Conservation (phyloP, 805 yeast genomes). For the Brettanomyces sp. region DNA sequence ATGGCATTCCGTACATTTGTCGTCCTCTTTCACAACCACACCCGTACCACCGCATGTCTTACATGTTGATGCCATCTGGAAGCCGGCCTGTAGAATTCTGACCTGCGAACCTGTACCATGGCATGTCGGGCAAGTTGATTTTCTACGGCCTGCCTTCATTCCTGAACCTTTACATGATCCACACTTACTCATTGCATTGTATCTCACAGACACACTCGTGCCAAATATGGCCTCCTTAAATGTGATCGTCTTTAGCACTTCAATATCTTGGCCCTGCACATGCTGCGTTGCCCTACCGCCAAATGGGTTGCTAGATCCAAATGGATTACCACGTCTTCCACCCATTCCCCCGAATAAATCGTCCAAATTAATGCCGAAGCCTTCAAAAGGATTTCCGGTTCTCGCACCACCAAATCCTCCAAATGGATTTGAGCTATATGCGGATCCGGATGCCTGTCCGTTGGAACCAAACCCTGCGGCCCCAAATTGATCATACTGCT, state of each 20-base stretch:
- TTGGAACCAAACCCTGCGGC: slow-evolving; percentile 69
- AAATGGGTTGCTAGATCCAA: slow-evolving; percentile 18
- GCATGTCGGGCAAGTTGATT: slow-evolving; percentile 75
- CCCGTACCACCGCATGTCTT: slow-evolving; percentile 83
- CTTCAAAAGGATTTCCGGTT: slow-evolving; percentile 28
- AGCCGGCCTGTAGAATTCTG: slow-evolving; percentile 82
- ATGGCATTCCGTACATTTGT: slow-evolving; percentile 72
- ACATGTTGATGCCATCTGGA: slow-evolving; percentile 95
- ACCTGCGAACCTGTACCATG: slow-evolving; percentile 90
- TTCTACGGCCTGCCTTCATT: slow-evolving; percentile 62
- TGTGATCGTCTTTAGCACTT: slow-evolving; percentile 60
- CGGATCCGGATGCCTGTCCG: slow-evolving; percentile 27
- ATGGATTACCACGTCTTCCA: slow-evolving; percentile 10
- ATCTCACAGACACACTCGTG: slow-evolving; percentile 52
- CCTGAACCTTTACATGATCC: slow-evolving; percentile 79
- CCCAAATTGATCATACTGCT: slow-evolving; percentile 89
- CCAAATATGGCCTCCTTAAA: slow-evolving; percentile 90
- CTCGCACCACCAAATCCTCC: slow-evolving; percentile 27
- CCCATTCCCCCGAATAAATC: slow-evolving; percentile 39
- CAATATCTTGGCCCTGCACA: slow-evolving; percentile 83
- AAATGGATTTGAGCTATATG: slow-evolving; percentile 43
- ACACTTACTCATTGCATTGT: slow-evolving; percentile 70
- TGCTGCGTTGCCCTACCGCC: slow-evolving; percentile 47
- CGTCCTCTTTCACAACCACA: slow-evolving; percentile 54
- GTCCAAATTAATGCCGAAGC: slow-evolving; percentile 37